Percentiles rank a stretch among this genome's conserved stretches.
Evolutionary conservation across 2,329 filamentous ascomycete species (phyloP).

Genomic region (Dryadomyces quercus-mongolicae): DNA sequence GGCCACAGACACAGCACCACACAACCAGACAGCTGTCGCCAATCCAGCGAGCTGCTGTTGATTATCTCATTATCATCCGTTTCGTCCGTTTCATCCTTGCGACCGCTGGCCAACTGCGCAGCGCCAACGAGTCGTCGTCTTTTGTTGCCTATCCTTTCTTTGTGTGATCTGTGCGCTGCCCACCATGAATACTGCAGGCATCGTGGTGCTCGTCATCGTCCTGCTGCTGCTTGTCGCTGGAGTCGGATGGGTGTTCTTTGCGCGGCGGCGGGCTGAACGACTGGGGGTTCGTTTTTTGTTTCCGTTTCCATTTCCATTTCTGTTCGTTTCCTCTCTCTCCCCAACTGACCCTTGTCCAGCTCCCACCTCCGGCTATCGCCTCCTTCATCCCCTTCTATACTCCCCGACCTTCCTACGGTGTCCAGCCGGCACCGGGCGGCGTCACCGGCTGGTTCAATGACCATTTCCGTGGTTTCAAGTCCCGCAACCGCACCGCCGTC

Average conservation of each 20-base stretch:
- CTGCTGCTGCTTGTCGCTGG: conserved; percentile 45
- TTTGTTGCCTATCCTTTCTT: not conserved
- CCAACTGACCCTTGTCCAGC: conserved; percentile 25
- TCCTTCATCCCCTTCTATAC: conserved; percentile 61
- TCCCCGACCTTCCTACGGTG: conserved; percentile 32
- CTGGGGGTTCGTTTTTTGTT: conserved; percentile 43
- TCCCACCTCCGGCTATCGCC: conserved; percentile 55
- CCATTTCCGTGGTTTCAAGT: conserved; percentile 49
- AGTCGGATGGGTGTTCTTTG: conserved; percentile 57
- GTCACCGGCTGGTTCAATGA: conserved; percentile 63
- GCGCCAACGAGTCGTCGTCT: not conserved
- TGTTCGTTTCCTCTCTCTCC: not conserved
- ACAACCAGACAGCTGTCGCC: too few species aligned
- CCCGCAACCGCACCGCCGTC: conserved; percentile 46
- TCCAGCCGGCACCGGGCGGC: conserved; percentile 46
- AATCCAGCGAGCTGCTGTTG: too few species aligned
- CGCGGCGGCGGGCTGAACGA: conserved; percentile 58
- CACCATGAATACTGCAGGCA: conserved; percentile 47
- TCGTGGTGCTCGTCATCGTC: conserved; percentile 62
- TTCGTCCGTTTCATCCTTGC: too few species aligned
- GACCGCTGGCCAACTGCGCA: too few species aligned
- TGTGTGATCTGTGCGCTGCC: conserved; percentile 1
- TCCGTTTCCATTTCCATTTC: not conserved
- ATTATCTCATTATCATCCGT: too few species aligned
- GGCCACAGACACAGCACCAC: too few species aligned